Percentiles rank a stretch among this genome's conserved stretches.
phyloP scores from a whole-genome alignment of 2,329 filamentous ascomycete genomes.

The Cryphonectria nitschkei region DNA sequence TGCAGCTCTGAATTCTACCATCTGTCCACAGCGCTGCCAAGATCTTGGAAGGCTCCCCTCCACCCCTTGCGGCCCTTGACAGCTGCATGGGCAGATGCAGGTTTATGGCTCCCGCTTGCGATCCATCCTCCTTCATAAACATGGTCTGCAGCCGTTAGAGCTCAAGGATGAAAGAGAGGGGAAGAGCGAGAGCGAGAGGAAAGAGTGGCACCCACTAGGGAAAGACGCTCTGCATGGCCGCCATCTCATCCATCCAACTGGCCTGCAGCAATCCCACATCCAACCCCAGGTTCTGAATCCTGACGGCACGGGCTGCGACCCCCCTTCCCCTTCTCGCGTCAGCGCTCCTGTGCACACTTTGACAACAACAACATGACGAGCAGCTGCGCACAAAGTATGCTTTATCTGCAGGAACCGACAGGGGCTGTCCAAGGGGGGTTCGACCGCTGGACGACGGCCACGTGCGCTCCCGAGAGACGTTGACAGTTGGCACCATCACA shows the following conservation, averaged over 20 bases:
- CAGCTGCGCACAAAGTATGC: background rate
- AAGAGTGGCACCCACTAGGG: too few relatives aligned
- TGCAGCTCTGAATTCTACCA: too few relatives aligned
- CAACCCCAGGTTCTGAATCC: too few relatives aligned
- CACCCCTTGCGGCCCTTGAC: background rate
- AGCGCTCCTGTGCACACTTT: background rate
- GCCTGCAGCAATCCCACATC: too few relatives aligned
- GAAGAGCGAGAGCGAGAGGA: background rate
- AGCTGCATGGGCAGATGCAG: background rate
- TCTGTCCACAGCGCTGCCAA: too few relatives aligned
- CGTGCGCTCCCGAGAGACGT: conserved; percentile 5
- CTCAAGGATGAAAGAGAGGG: background rate
- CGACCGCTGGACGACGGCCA: background rate
- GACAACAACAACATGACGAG: too few relatives aligned
- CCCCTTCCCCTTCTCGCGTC: background rate
- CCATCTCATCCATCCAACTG: too few relatives aligned
- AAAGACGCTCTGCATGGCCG: too few relatives aligned
- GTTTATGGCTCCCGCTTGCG: background rate
- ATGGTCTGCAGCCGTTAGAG: background rate
- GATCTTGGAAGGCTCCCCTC: too few relatives aligned
- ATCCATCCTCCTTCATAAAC: background rate
- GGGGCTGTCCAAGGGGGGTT: background rate
- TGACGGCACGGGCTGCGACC: background rate
- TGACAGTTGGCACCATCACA: background rate
- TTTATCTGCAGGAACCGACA: background rate